A percentile compares a stretch with the other conserved stretches of the same genome.
Conservation (phyloP, 129 eudicot species). For the Oenanthe sinensis region DNA sequence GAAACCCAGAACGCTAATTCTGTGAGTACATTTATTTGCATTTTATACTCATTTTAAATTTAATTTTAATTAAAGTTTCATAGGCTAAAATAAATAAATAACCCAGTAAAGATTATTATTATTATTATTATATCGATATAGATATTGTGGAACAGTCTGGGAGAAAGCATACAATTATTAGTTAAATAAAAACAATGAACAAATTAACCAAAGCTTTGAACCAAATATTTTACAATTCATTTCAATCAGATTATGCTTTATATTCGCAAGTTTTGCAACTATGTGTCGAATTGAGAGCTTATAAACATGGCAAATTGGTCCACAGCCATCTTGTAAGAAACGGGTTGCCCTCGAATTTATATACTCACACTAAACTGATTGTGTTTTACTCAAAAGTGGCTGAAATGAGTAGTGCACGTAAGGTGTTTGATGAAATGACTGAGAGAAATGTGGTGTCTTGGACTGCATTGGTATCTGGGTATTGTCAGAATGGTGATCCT, state of each 20-base stretch:
- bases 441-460: constrained; percentile 58
- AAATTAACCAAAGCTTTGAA: not conserved
- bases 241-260: constrained; percentile 30
- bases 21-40: not conserved
- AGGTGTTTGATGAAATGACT: constrained; percentile 57
- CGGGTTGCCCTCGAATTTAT: constrained; percentile 29
- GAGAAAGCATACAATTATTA: not conserved
- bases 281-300: constrained; percentile 39
- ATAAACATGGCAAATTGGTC: constrained; percentile 29
- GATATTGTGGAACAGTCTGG: no score
- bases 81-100: no score
- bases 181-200: not conserved
- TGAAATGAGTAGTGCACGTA: constrained; percentile 36
- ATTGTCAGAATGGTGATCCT: constrained; percentile 33
- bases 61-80: no score
- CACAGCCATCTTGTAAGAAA: constrained; percentile 35
- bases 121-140: no score
- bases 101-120: not conserved
- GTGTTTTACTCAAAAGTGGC: constrained; percentile 37
- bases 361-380: constrained; percentile 41
- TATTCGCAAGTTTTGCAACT: constrained; percentile 35
- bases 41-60: no score
- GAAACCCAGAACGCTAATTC: not conserved
- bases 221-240: constrained; percentile 12
- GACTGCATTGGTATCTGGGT: constrained; percentile 71